A percentile compares a stretch with the other conserved stretches of the same genome.
These are phyloP conservation scores for Thymus quinquecostatus DNA, from an alignment of 257 asterid genomes.

Conservation along the genomic window DNA sequence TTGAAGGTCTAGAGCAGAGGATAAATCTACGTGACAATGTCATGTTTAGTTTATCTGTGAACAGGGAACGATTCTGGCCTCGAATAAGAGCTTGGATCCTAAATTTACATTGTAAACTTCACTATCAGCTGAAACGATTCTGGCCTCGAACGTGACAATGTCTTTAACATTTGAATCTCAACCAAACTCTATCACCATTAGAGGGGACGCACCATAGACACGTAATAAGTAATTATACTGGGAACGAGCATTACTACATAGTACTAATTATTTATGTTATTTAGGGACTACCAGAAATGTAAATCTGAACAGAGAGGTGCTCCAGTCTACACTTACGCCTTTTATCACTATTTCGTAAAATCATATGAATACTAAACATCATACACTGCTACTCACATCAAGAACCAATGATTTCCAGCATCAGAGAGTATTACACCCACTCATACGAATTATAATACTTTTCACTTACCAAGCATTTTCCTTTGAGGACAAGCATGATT, in stretches of 20 bases:
- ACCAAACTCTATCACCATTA: background rate
- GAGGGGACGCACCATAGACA: background rate
- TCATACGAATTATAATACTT: background rate
- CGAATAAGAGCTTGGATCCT: background rate
- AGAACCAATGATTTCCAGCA: background rate
- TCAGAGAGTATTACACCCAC: background rate
- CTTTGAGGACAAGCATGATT: conserved; percentile 53
- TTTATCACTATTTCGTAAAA: background rate
- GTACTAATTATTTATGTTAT: background rate
- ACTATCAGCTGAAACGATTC: background rate
- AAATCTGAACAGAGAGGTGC: background rate
- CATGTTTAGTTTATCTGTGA: background rate
- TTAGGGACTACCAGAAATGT: conserved; percentile 2
- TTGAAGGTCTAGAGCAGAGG: background rate
- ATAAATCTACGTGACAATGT: background rate
- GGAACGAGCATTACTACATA: background rate
- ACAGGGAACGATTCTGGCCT: background rate
- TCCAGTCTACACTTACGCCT: background rate
- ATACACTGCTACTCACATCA: background rate
- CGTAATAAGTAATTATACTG: background rate
- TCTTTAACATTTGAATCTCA: background rate
- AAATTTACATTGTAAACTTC: background rate
- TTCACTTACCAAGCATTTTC: conserved; percentile 73
- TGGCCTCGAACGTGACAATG: background rate
- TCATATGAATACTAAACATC: background rate